Percentiles rank a stretch among this genome's conserved stretches.
These are phyloP conservation scores for Colletotrichum godetiae DNA, from an alignment of 2,329 filamentous ascomycete species.

Conservation along the genomic window DNA sequence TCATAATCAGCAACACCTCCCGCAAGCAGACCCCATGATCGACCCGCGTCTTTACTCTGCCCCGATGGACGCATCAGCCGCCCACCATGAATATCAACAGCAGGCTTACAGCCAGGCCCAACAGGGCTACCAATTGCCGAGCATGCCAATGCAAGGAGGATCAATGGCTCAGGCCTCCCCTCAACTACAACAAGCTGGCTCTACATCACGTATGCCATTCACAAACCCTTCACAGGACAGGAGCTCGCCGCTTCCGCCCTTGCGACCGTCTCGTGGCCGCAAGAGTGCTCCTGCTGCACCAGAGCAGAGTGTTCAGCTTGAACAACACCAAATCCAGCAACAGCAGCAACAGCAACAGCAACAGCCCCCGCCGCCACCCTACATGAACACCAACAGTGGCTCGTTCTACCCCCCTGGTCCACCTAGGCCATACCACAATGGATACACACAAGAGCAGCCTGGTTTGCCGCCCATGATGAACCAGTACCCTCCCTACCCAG, in stretches of 20 bases:
- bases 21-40: conserved; percentile 26
- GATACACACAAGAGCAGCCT: conserved; percentile 30
- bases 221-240: conserved; percentile 34
- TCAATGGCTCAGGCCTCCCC: conserved; percentile 21
- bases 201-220: conserved; percentile 34
- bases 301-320: conserved; percentile 15
- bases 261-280: conserved; percentile 32
- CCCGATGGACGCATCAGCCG: conserved; percentile 26
- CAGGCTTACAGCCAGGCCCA: conserved; percentile 24
- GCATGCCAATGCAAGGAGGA: conserved; percentile 24
- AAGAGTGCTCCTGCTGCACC: conserved; percentile 23
- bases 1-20: conserved; percentile 26
- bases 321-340: conserved; percentile 24
- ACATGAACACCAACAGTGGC: conserved; percentile 31
- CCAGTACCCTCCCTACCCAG: conserved; percentile 21
- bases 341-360: conserved; percentile 31
- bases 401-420: conserved; percentile 33
- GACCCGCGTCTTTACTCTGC: conserved; percentile 33
- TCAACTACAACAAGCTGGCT: conserved; percentile 23
- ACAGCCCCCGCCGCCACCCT: conserved; percentile 23
- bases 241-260: conserved; percentile 34
- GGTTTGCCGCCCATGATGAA: conserved; percentile 29
- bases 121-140: conserved; percentile 27
- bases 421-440: conserved; percentile 32
- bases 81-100: conserved; percentile 31